Conservation (phyloP, 2,329 filamentous ascomycete genomes). For the Ophiostoma novo-ulmi region DNA sequence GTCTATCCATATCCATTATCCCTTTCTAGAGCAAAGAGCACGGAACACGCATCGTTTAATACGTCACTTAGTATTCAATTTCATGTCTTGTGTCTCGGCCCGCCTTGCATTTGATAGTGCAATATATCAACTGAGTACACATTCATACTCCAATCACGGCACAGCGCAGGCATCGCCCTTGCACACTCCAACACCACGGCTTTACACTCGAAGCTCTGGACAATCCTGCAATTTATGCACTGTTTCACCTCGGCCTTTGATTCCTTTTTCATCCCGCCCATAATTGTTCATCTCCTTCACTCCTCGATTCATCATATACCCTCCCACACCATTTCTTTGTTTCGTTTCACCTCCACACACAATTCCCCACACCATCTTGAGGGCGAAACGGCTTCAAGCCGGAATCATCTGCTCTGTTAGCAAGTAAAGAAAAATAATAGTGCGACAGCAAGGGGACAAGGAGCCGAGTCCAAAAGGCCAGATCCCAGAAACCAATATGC, state of each 20-base stretch:
- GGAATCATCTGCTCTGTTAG: background rate
- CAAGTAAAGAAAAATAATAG: background rate
- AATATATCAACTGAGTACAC: background rate
- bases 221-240: constrained; percentile 2
- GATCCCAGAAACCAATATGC: background rate
- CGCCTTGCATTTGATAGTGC: background rate
- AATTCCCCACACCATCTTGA: background rate
- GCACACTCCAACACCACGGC: background rate
- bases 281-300: background rate
- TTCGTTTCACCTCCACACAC: background rate
- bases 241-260: background rate
- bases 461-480: constrained; percentile 14
- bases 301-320: background rate
- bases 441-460: background rate
- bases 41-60: background rate
- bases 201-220: background rate
- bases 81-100: background rate
- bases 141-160: background rate
- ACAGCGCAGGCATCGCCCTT: background rate
- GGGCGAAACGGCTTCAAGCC: background rate
- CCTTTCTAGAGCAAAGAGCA: background rate
- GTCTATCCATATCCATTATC: background rate
- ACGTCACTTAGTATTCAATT: background rate
- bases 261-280: background rate
- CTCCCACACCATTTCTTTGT: background rate